Evolutionary conservation across 169 alveolate species (phyloP), one percentile per base, ranked within the genome.

Genomic region (Toxoplasma gondii): DNA sequence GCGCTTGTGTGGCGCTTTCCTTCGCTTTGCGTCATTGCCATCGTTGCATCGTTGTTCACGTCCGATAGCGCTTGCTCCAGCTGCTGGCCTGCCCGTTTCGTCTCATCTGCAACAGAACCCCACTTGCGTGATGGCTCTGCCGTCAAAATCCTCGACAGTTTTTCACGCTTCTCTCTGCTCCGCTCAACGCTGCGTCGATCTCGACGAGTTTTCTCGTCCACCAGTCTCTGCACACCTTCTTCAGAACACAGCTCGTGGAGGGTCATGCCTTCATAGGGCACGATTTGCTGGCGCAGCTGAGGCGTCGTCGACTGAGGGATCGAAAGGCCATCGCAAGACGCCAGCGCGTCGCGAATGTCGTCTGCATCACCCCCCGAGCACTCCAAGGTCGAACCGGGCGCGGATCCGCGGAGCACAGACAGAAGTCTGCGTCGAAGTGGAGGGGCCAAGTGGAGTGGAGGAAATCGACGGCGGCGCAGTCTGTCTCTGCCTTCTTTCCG

Each of bases 211-310:
- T 38, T n/a, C 86, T 10, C 86, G 27, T 38, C 45, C 39, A 78
- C 86, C 86, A 78, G 49, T 45, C 86, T 19, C 45, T 16, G 86
- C 27, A 78, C 86, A n/a, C 86, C 86, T 16, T 78, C 86, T 78
- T 9, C 45, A 1, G 44, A 78, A n/a, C 86, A 78, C 86, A 78
- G n/a, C 39, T 78, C 86, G 45, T 78, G 49, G 29, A 78, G 39
- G 27, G 86, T 78, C 86, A 78, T 10, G 39, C 86, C 86, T 45
- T 78, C 49, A 27, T 78, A 78, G 19, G 86, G 86, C 22, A 78
- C 86, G 86, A 19, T 0, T 31, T 74, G 84, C 84, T 74, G 84
- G 39, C 41, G 44, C 34, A 10, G 74, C n/a, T 64, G 74, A 64
- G 74, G n/a, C 4, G 74, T 27, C 34, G 74, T 31, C 74, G 74